Evolutionary conservation across 768 basidiomycete genomes (phyloP), one percentile per base, ranked within the genome.

Genomic region (Daedalea quercina): DNA sequence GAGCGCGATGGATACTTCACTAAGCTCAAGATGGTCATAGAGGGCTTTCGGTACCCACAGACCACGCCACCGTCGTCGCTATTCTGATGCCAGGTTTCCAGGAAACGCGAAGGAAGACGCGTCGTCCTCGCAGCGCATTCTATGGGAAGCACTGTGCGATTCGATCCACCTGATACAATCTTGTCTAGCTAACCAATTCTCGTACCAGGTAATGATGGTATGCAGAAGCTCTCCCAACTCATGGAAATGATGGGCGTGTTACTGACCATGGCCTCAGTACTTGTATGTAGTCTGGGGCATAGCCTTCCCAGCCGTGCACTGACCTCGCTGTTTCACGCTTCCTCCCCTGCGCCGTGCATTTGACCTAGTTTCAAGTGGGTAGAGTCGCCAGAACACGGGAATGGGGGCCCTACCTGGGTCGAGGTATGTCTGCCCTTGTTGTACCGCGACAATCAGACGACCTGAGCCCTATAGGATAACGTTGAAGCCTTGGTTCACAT

Each of bases 1-100:
- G 85, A 85, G 58, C 82, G 93, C 17, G 93, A 94, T 63, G 85
- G 86, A 0, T 94, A 94, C 66, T 93, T 93, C 64, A 90, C 89
- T 0, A 83, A 76, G 56, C 74, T 94, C 28, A 95, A 94, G 69
- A 61, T 73, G 3, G 84, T 79, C 1, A 90, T 96, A 41, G 95
- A 98, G 67, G 74, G 82, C 28, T 80, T 90, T 60, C 84, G 79
- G 81, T 87, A 55, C 48, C 79, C 68, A 12, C 20, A 9, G 12
- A 7, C 3, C 9, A 23, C 22, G 12, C 23, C 23, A 7, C 40
- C 13, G 23, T 23, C 3, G n/a, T 6, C 17, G 44, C 4, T 20
- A 3, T 6, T 44, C 11, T 44, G 20, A 24, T 24, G 15, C 37
- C 19, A 13, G 13, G 19, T 44, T 28, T 37, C 12, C 64, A 90